Conservation (phyloP, 768 basidiomycete genomes). For the Leccinum rimulosum region DNA sequence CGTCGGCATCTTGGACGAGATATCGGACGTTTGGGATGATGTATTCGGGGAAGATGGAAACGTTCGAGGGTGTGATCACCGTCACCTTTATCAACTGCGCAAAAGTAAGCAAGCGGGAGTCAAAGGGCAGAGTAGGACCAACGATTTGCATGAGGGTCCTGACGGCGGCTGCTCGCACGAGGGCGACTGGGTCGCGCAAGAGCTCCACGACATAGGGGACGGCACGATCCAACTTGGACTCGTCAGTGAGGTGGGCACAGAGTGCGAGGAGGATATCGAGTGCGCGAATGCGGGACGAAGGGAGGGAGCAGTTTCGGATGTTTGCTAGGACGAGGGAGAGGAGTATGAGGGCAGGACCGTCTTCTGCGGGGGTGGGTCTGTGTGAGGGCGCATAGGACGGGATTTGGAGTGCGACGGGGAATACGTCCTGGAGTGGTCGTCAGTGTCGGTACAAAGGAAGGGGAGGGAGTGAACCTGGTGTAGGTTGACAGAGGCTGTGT, state of each 20-base stretch:
- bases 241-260: constrained; percentile 81
- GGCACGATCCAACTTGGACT: constrained; percentile 91
- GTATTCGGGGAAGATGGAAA: constrained; percentile 89
- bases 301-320: constrained; percentile 81
- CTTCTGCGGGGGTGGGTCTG: constrained; percentile 64
- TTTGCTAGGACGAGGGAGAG: constrained; percentile 86
- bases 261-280: constrained; percentile 86
- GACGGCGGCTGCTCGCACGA: constrained; percentile 78
- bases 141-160: constrained; percentile 83
- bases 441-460: not conserved
- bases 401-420: constrained; percentile 71
- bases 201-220: constrained; percentile 90
- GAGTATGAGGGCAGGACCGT: constrained; percentile 87
- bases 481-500: constrained; percentile 44
- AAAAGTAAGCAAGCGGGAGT: constrained; percentile 17
- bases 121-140: constrained; percentile 28
- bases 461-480: constrained; percentile 49
- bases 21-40: constrained; percentile 88
- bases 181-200: constrained; percentile 78
- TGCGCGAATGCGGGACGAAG: constrained; percentile 82
- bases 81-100: constrained; percentile 58
- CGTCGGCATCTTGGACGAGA: constrained; percentile 79
- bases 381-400: constrained; percentile 44
- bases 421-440: constrained; percentile 52
- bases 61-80: constrained; percentile 62